Evolutionary conservation across 1,139 yeast genomes (phyloP).

Genomic region (Trichomonascaceae sp.): DNA sequence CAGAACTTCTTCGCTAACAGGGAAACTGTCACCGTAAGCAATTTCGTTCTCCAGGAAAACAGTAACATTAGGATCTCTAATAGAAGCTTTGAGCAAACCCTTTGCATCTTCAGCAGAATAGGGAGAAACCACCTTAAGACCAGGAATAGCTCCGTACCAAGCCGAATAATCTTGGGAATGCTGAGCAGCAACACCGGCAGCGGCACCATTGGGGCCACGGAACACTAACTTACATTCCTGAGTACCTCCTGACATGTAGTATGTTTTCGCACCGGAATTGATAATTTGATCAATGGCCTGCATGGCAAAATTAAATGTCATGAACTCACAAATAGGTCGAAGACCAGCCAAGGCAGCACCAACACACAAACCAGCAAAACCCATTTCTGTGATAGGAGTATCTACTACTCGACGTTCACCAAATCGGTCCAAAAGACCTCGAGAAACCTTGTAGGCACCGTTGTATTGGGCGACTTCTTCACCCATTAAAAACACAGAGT

Average conservation of each 20-base stretch:
- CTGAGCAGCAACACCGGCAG: slow-evolving; percentile 99
- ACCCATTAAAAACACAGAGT: slow-evolving; percentile 90
- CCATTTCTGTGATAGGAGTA: slow-evolving; percentile 99
- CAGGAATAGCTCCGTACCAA: slow-evolving; percentile 98
- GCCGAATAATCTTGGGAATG: slow-evolving; percentile 97
- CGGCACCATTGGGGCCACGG: slow-evolving; percentile 99
- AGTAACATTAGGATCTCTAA: slow-evolving; percentile 98
- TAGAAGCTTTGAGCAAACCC: slow-evolving; percentile 92
- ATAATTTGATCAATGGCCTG: slow-evolving; percentile 97
- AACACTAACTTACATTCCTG: slow-evolving; percentile 96
- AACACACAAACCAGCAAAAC: slow-evolving; percentile 94
- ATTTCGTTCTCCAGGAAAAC: slow-evolving; percentile 94
- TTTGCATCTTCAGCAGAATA: slow-evolving; percentile 94
- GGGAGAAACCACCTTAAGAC: slow-evolving; percentile 93
- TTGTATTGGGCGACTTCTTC: slow-evolving; percentile 99
- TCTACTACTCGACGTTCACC: slow-evolving; percentile 96
- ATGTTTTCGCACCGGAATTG: slow-evolving; percentile 98
- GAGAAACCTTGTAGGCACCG: slow-evolving; percentile 97
- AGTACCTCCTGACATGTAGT: slow-evolving; percentile 98
- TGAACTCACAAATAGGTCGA: slow-evolving; percentile 95
- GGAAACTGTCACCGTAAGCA: slow-evolving; percentile 86
- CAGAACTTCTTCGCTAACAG: slow-evolving; percentile 81
- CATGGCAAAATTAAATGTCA: slow-evolving; percentile 99
- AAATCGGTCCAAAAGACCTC: slow-evolving; percentile 91
- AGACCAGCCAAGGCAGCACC: slow-evolving; percentile 98